Evolutionary conservation across 805 yeast species (phyloP), one percentile per base, ranked within the genome.

Genomic region (Isabelozyma pseudorhagii): DNA sequence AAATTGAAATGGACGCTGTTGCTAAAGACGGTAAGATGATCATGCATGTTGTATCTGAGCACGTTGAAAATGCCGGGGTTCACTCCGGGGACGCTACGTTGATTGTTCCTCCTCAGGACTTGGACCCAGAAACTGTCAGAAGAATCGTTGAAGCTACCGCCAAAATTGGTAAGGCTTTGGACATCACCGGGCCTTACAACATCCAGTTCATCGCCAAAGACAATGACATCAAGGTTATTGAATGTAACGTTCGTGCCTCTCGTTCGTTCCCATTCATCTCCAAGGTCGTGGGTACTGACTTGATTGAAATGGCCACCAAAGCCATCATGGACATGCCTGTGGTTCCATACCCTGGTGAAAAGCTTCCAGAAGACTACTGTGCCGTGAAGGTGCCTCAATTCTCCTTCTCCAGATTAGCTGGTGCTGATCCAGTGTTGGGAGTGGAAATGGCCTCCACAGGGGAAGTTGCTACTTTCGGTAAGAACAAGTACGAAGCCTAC

Each of bases 401-500:
- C 74, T 93, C 98, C 7, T 94, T 94, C 78, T 92, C 98, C 39
- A 85, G 99, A 77, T 80, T 94, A 63, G 97, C 98, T 15, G 99
- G 99, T 58, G 99, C 99, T 46, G 99, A 94, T 71, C 99, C 99
- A 55, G 92, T 89, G 80, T 79, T 94, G 66, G 99, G 99, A 56
- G 99, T 94, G 58, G 99, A 94, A 77, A 94, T 94, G 99, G 86
- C 98, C 6, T 92, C 98, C 10, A 94, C 99, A 46, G 99, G 99
- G 71, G 54, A 91, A 72, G 97, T 92, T 64, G 99, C 99, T 45
- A 83, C 96, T 55, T 93, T 94, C 66, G 99, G 99, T 63, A 90
- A 81, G 64, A 86, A 92, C 78, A 93, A 93, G 73, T 92, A 91
- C 66, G 99, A 96, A 76, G 99, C 99, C 18, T 94, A 94, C 76